Conservation (phyloP, 495 filamentous ascomycete genomes). For the Ramalina intermedia region DNA sequence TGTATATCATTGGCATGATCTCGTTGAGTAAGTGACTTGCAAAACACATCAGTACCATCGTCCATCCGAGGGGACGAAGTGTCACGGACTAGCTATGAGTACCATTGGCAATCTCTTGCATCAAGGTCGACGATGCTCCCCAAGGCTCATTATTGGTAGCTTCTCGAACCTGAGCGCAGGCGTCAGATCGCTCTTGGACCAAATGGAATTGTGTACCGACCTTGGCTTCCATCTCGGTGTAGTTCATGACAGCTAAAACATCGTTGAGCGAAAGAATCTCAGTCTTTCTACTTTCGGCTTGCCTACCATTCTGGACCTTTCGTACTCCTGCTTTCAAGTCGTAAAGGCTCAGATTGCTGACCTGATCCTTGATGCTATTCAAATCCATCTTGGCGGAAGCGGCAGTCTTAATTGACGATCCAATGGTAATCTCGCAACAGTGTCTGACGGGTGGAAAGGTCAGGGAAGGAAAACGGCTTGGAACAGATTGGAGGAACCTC, state of each 20-base stretch:
- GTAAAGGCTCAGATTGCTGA: constrained; percentile 89
- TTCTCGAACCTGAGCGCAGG: constrained; percentile 57
- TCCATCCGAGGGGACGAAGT: neutral
- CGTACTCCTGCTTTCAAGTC: constrained; percentile 94
- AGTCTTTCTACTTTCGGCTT: neutral
- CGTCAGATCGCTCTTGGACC: constrained; percentile 7
- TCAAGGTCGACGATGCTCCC: constrained; percentile 79
- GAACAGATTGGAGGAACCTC: too few relatives aligned
- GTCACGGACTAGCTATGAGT: constrained; percentile 88
- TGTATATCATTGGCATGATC: constrained; percentile 99
- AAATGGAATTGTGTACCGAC: constrained; percentile 26
- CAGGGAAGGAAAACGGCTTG: too few relatives aligned
- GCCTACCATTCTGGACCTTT: constrained; percentile 94
- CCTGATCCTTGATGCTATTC: constrained; percentile 68
- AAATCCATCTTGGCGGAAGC: constrained; percentile 54
- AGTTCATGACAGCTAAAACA: constrained; percentile 86
- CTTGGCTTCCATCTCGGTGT: constrained; percentile 99
- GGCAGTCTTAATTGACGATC: neutral
- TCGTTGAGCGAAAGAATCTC: neutral
- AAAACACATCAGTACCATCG: neutral
- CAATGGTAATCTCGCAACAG: too few relatives aligned
- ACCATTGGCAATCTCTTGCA: constrained; percentile 97
- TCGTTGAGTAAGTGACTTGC: constrained; percentile 87
- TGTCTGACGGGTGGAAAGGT: too few relatives aligned
- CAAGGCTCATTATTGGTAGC: constrained; percentile 97